Base-by-base conservation (phyloP, 2,329 filamentous ascomycete genomes). In the Chaetomiaceae sp. region DNA sequence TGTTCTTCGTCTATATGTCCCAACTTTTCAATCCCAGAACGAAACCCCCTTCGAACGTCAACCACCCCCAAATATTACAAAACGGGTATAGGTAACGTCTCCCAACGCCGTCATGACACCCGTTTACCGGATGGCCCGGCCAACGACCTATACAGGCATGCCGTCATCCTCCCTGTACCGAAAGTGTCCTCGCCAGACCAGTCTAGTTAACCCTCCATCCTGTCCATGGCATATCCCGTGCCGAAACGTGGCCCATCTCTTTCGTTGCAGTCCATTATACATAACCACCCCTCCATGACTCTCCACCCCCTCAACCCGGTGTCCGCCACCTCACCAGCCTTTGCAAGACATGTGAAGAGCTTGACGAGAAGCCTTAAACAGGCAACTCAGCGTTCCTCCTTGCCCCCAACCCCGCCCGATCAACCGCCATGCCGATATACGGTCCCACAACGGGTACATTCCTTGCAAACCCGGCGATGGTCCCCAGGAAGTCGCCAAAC, bases 401-500 rank as follows among this genome's bases (percentile, higher is more conserved):
- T 19, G 37, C 78, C 25, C 83, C 65, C 27, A 83, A 72, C 0
- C 88, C 86, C 59, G 83, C 67, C 61, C 84, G 82, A 67, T 95
- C 89, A 58, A 95, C 77, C 3, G 77, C 78, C 61, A 81, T 74
- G 54, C 89, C 88, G 66, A 96, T 87, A 65, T 91, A 95, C 4
- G 91, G 89, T 3, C 92, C 92, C 6, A 97, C 76, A 7, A 96
- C 79, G 0, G 94, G 92, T 11, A 95, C 73, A 57, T 88, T 90
- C 53, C 89, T 84, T 36, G 89, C 89, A 66, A 97, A 96, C 15
- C 88, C 83, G 0, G 88, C 88, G 60, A 97, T 91, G 19, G 92
- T 97, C 45, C 91, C 89, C 55, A 97, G 80, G 73, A 97, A 97
- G 71, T 99, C 94, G 33, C 94, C 94, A 73, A 99, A 99, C 33